Evolutionary conservation across 352 stramenopile species (phyloP).

Genomic region (Phytopythium sindhum): DNA sequence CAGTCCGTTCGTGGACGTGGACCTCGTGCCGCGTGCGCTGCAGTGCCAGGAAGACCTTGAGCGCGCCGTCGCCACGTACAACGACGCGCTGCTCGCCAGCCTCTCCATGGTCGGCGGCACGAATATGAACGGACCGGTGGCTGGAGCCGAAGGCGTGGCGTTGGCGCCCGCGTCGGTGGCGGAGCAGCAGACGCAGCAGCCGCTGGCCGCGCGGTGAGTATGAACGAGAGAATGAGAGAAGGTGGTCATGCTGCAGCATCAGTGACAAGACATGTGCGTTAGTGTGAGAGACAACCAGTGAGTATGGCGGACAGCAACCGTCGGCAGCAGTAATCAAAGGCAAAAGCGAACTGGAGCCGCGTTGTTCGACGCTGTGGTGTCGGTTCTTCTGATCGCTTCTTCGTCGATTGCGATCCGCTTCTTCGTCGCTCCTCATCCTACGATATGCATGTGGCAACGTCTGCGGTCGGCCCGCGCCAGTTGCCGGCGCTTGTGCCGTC

Average conservation of each 20-base stretch:
- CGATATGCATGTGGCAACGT: conserved; percentile 1
- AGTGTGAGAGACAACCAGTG: neutral
- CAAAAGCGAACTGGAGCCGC: neutral
- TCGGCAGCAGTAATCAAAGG: neutral
- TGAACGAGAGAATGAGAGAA: neutral
- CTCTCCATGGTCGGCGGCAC: conserved; percentile 15
- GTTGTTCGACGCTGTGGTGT: neutral
- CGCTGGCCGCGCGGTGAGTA: conserved; percentile 2
- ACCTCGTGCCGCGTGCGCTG: conserved; percentile 37
- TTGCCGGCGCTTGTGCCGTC: neutral
- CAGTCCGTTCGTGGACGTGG: conserved; percentile 32
- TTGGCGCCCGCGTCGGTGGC: neutral
- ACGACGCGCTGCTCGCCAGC: conserved; percentile 33
- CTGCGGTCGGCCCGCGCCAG: neutral
- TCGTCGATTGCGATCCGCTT: neutral
- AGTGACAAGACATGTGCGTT: neutral
- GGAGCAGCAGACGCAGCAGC: conserved; percentile 9
- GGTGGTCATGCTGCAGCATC: neutral
- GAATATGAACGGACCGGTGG: neutral
- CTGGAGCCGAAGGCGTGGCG: neutral
- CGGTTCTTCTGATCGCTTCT: neutral
- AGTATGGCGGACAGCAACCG: neutral
- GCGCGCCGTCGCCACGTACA: conserved; percentile 31
- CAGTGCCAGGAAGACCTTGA: conserved; percentile 41
- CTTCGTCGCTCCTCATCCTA: neutral